Evolutionary conservation across 768 basidiomycete species (phyloP), one percentile per base, ranked within the genome.

Genomic region (Pisolithus tinctorius): DNA sequence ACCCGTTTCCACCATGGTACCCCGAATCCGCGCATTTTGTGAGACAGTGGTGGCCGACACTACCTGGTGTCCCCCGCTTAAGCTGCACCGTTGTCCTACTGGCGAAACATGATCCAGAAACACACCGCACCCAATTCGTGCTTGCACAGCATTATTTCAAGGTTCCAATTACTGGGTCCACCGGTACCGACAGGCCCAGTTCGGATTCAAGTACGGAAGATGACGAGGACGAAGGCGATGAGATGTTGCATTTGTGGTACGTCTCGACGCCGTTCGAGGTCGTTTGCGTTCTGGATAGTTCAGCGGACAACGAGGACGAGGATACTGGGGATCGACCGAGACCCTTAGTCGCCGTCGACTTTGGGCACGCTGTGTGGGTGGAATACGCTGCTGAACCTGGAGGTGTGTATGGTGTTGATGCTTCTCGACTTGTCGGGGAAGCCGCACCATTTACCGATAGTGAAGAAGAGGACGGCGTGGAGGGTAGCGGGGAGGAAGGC

Each of bases 281-380:
- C 20, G 83, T 84, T 14, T 82, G 83, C 53, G 79, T 85, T 17
- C 67, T 75, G 46, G 84, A 85, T 50, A 54, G 58, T 31, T n/a
- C 57, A 20, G 36, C 55, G 26, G 65, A 64, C 29, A 54, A 57
- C n/a, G 68, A 66, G 14, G 66, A 68, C 0, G 68, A 68, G 13
- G 67, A 69, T 36, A 48, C 58, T 29, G 47, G 57, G 26, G 81
- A 80, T 29, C 72, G 81, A 4, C 81, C 82, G 17, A 73, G 85
- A 3, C 85, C 85, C 23, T 73, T 88, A 13, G 80, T 88, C n/a
- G 86, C 86, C 0, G 84, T 93, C 6, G 82, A 93, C 62, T 94
- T 93, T 69, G 88, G 88, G 39, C 89, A 92, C 59, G 86, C 91
- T 16, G 84, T 89, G 34, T 87, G 89, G 80, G 80, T 93, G 44